Base-by-base conservation (phyloP, 129 eudicot species). In the Smallanthus sonchifolius region DNA sequence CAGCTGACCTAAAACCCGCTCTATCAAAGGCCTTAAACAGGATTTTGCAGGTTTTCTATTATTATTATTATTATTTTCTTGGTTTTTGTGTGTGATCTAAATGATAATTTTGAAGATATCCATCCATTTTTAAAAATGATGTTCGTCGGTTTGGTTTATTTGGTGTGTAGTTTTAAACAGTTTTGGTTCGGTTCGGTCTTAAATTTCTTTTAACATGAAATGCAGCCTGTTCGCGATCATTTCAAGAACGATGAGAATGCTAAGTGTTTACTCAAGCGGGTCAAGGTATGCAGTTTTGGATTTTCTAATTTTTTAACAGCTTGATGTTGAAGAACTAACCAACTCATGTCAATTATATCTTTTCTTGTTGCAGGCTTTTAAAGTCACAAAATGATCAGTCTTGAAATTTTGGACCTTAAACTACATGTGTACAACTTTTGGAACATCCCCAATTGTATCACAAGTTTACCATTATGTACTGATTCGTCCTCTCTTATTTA, bases 171-270 rank as follows among this genome's bases (percentile, higher is more conserved):
- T 24, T 24, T 24, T 24, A 24, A 24, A 24, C 30, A 24, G 30
- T 24, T 24, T 0, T 24, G 30, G 30, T 24, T 24, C n/a, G n/a
- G n/a, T n/a, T n/a, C n/a, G n/a, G n/a, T n/a, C n/a, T n/a, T 24
- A 24, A 24, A 24, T 24, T 39, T 20, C 4, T 40, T 36, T 10
- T 16, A 20, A 3, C 63, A 45, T 35, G n/a, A 45, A 63, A 65
- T 10, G 19, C 83, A 86, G 97, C 97, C 97, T 63, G 96, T 92
- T 10, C 89, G 96, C 14, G 96, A 92, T 70, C 98, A 92, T 81
- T 92, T 92, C 72, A 86, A 81, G 39, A 87, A 78, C 43, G 86
- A 89, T 67, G 80, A 81, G 24, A 78, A 79, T 20, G 94, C 94
- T 36, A 92, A 86, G 80, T 88, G 85, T 7, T 75, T 92, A 54